Percentiles rank a stretch among this genome's conserved stretches.
Conservation (phyloP, 2,329 filamentous ascomycete species). For the Cladosporium sp. region DNA sequence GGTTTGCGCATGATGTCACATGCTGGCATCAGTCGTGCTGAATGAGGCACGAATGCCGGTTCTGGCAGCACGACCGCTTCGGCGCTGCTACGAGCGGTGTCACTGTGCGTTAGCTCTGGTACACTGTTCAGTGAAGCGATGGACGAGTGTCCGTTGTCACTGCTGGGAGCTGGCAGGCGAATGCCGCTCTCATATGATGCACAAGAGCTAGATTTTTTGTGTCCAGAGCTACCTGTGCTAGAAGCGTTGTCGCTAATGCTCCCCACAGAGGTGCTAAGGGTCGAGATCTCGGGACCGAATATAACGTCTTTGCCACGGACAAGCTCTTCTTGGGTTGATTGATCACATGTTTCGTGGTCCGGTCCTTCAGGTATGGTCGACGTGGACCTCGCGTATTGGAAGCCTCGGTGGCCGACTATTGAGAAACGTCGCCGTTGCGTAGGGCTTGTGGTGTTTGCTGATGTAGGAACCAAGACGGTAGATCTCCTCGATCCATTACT, state of each 20-base stretch:
- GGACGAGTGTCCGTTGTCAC: slow-evolving; percentile 23
- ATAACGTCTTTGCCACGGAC: not conserved
- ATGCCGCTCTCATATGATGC: slow-evolving; percentile 24
- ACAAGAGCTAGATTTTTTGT: slow-evolving; percentile 27
- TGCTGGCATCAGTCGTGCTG: not conserved
- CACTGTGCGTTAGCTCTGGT: slow-evolving; percentile 28
- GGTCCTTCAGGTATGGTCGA: slow-evolving; percentile 14
- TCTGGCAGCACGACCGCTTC: not conserved
- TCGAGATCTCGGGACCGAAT: slow-evolving; percentile 3
- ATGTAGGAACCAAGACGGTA: not conserved
- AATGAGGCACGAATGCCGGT: not conserved
- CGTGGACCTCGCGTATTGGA: slow-evolving; percentile 26
- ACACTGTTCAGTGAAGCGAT: slow-evolving; percentile 25
- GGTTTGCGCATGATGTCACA: slow-evolving; percentile 10
- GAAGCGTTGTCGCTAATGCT: slow-evolving; percentile 15
- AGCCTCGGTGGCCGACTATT: slow-evolving; percentile 30
- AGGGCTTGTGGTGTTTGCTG: not conserved
- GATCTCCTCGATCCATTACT: not conserved
- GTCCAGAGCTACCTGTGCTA: slow-evolving; percentile 19
- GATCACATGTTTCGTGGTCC: not conserved
- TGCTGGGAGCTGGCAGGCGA: slow-evolving; percentile 13
- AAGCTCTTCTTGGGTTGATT: not conserved
- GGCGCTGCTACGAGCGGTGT: not conserved
- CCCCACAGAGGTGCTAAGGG: not conserved
- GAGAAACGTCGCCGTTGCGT: slow-evolving; percentile 20